Evolutionary conservation across 1,284 basidiomycete genomes (phyloP), one percentile per base, ranked within the genome.

Genomic region (Laetiporus sulphureus): DNA sequence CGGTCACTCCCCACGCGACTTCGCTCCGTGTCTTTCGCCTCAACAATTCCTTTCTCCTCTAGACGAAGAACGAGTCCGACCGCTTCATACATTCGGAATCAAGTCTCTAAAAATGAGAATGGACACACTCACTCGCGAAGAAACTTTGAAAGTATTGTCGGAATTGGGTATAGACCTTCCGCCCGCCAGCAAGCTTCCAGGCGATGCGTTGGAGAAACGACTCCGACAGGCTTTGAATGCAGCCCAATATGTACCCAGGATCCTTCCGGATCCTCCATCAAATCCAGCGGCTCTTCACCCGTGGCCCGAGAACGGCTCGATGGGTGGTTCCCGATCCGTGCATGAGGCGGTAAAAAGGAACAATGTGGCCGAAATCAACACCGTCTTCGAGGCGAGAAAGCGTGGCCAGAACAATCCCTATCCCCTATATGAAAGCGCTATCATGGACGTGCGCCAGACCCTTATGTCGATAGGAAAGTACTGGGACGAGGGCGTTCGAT

Each of bases 391-490:
- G 1, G 36, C 38, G 15, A 23, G 16, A 21, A 36, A 11, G 22
- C 20, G 13, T 18, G 40, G 45, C 29, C 21, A 24, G 29, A 18
- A 34, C 22, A 20, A 29, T 8, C 33, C 34, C 2, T 18, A 41
- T 19, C 35, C 25, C 7, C 38, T 55, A 1, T 52, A 55, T 42
- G 51, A 56, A 27, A 58, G 64, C 30, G 60, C 62, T 0, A 65
- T 68, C 41, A 56, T 51, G 44, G 63, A 68, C 45, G 50, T 67
- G 32, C 57, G 66, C 12, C 59, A 66, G 47, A 62, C 58, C 24
- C 23, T 66, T 12, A 51, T 64, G 48, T 48, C 44, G 10, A 38
- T 69, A n/a, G 61, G 55, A 8, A 54, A 48, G 15, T 41, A 46
- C 11, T 56, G 47, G 31, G 60, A 66, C 18, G 36, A 51, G 4